These are phyloP conservation scores for Deinandra increscens DNA, from an alignment of 129 eudicot species.

Conservation along the genomic window DNA sequence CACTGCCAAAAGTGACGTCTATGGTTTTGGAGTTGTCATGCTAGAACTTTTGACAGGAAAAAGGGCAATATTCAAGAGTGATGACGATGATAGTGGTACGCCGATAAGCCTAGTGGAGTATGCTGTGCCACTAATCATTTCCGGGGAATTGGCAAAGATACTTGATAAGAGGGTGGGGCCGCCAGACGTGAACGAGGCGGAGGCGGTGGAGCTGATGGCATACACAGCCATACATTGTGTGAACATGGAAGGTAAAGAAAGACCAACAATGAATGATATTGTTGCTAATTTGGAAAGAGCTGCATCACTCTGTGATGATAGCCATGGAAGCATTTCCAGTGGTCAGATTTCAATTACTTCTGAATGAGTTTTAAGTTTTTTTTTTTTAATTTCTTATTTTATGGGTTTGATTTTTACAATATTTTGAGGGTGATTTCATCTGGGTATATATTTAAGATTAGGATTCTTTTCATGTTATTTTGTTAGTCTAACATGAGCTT, in stretches of 20 bases:
- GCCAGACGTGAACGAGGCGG: conserved; percentile 66
- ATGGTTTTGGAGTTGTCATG: conserved; percentile 89
- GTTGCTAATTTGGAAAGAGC: conserved; percentile 92
- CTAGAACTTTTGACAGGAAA: conserved; percentile 87
- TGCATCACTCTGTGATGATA: conserved; percentile 58
- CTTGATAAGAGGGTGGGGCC: conserved; percentile 74
- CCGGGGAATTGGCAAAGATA: conserved; percentile 64
- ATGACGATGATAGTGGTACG: conserved; percentile 40
- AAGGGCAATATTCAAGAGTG: conserved; percentile 74
- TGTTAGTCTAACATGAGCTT: conserved; percentile 26
- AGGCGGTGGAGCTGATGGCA: conserved; percentile 91
- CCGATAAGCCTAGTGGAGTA: conserved; percentile 79
- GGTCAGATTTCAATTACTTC: conserved; percentile 72
- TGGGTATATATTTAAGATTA: conserved; percentile 36
- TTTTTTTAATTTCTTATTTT: conserved; percentile 12
- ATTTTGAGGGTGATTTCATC: conserved; percentile 19
- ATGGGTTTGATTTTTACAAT: conserved; percentile 20
- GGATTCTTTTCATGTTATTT: conserved; percentile 17
- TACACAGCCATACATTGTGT: conserved; percentile 97
- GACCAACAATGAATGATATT: conserved; percentile 86
- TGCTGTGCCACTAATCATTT: conserved; percentile 64
- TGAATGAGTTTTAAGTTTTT: conserved; percentile 37
- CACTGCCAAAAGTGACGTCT: conserved; percentile 94
- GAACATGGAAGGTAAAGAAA: conserved; percentile 73
- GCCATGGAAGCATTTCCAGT: conserved; percentile 85